A percentile compares a stretch with the other conserved stretches of the same genome.
These are phyloP conservation scores for Elongisporangium anandrum DNA, from an alignment of 352 stramenopile species.

Conservation along the genomic window DNA sequence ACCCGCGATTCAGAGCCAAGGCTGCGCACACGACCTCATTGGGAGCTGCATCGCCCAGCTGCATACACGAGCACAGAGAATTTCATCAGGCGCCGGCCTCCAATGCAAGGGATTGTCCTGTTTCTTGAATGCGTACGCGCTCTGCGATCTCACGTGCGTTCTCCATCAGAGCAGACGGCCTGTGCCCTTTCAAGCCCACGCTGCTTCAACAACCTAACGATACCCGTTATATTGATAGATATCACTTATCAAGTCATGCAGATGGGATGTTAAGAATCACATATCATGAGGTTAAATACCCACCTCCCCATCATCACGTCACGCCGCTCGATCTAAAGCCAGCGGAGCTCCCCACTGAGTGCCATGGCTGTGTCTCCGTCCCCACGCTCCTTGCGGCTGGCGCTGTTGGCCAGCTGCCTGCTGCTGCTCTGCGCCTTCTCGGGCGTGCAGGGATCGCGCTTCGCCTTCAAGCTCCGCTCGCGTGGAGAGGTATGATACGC, in stretches of 20 bases:
- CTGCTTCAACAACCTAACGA: background rate
- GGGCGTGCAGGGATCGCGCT: constrained; percentile 25
- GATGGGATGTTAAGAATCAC: no score
- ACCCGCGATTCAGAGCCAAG: constrained; percentile 8
- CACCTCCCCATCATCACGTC: no score
- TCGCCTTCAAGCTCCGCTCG: constrained; percentile 41
- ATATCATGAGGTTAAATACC: background rate
- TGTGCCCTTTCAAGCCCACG: background rate
- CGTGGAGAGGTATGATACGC: constrained; percentile 23
- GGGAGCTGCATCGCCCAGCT: background rate
- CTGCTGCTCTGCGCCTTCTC: constrained; percentile 12
- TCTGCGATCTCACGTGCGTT: background rate
- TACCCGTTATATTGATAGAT: background rate
- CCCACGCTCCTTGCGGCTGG: constrained; percentile 5
- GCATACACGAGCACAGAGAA: background rate
- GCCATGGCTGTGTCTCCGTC: background rate
- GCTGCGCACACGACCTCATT: background rate
- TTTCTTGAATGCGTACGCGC: background rate
- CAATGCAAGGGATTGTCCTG: background rate
- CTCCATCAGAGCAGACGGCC: background rate
- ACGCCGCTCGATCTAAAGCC: background rate
- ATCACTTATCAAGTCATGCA: no score
- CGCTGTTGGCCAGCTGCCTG: constrained; percentile 8
- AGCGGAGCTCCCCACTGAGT: background rate
- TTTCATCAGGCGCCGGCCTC: background rate